Base-by-base conservation (phyloP, 306 rosid species). In the Sphenostylis stenocarpa region DNA sequence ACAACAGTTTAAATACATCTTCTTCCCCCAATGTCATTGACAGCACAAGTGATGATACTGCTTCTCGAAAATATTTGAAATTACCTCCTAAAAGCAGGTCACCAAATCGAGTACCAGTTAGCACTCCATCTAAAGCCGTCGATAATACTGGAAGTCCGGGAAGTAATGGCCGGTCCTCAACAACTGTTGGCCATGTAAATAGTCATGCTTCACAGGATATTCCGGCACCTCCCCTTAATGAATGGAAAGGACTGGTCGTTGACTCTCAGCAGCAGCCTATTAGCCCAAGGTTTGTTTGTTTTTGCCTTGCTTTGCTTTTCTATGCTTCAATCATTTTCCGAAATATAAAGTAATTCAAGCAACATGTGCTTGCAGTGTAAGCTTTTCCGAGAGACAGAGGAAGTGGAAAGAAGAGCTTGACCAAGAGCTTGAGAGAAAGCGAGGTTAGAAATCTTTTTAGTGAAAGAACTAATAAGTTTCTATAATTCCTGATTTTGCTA, bases 351-450 rank as follows among this genome's bases (percentile, higher is more conserved):
- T 64, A 47, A 74, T 73, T 80, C 78, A 77, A 68, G 52, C 38
- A 31, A 52, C 36, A 65, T 66, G n/a, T 70, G 34, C 66, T 73
- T 62, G 76, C 88, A 91, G 97, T 74, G 75, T 84, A 84, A 86
- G 85, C 89, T 89, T 85, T 81, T 89, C 98, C 4, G 98, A 96
- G 82, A 93, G 88, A 80, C 91, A 93, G 84, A 93, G 91, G 79
- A 93, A 91, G 87, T 96, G 99, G 99, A 93, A 96, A 81, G 99
- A 93, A 86, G 99, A 96, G 86, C 99, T 96, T 21, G 94, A 91
- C 73, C 98, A 91, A 74, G 99, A 96, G 88, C 99, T 96, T 21
- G 97, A 90, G 84, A 88, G 97, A 83, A 89, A 90, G 80, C 91
- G 99, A 93, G 99, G 99, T 96, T 72, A 66, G 78, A 72, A 69